Evolutionary conservation across 2,329 filamentous ascomycete genomes (phyloP), one percentile per base, ranked within the genome.

Genomic region (Macroventuria anomochaeta): DNA sequence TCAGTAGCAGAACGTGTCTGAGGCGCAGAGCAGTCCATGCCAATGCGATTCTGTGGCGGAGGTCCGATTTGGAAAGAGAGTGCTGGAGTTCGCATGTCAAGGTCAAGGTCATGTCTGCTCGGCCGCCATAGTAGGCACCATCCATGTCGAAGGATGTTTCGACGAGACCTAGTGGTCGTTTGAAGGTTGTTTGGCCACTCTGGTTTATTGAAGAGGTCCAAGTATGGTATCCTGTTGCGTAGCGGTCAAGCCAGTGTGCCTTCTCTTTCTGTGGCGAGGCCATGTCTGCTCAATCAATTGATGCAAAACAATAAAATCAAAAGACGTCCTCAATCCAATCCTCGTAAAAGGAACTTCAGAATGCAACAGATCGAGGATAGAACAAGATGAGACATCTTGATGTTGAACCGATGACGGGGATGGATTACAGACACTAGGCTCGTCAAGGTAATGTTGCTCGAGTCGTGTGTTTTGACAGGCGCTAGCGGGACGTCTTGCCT

Each of bases 121-220:
- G 67, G 5, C 79, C 79, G 49, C 77, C 77, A 43, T 69, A 78
- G 40, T 77, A 71, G 5, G 67, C 57, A 3, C 79, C 79, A 62
- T 80, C 79, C 0, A 63, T 60, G 53, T 80, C 77, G 63, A 81
- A 81, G 10, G 71, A 71, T 1, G 65, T 71, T 51, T 81, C 79
- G 0, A 80, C 74, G 5, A 79, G 65, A 0, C 79, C 79, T 1
- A 79, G 55, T 0, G 76, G 76, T 7, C 77, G 66, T 15, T 62
- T 63, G 51, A 72, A 76, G 12, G 60, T 53, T 52, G 53, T 41
- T 37, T 55, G 17, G 59, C 68, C 21, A 15, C 20, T 12, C 2
- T 6, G 7, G 7, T 34, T n/a, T 0, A 7, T 15, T 2, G 28
- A 20, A 5, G 21, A 26, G 1, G 28, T 46, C 77, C 77, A 80